Conservation (phyloP, 495 filamentous ascomycete species). For the Annulohypoxylon moriforme region DNA sequence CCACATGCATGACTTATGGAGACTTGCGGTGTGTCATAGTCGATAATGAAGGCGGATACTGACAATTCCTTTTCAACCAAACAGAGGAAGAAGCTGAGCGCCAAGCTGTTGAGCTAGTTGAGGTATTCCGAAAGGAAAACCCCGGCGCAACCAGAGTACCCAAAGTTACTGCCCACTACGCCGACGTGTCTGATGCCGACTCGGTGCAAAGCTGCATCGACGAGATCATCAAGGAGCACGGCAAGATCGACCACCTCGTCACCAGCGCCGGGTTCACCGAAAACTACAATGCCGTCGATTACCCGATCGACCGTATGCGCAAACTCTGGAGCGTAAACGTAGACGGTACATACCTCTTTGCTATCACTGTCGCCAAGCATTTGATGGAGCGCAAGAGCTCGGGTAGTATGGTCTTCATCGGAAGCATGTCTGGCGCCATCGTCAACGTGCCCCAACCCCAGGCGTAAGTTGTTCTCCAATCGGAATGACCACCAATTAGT, state of each 20-base stretch:
- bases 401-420: conserved; percentile 94
- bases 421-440: conserved; percentile 91
- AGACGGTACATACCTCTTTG: conserved; percentile 92
- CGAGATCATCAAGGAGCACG: conserved; percentile 75
- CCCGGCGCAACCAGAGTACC: conserved; percentile 73
- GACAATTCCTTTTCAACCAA: conserved; percentile 15
- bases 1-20: conserved; percentile 14
- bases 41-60: conserved; percentile 10
- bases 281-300: conserved; percentile 90
- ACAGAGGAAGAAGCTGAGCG: conserved; percentile 85
- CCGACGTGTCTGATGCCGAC: conserved; percentile 81
- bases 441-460: conserved; percentile 97
- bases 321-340: conserved; percentile 96
- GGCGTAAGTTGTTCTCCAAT: conserved; percentile 58
- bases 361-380: conserved; percentile 85
- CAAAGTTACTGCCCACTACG: conserved; percentile 87
- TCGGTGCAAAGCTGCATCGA: conserved; percentile 78
- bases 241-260: conserved; percentile 89
- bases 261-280: conserved; percentile 97
- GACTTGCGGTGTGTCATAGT: conserved; percentile 26
- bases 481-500: not conserved
- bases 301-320: conserved; percentile 87
- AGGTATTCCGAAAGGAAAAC: conserved; percentile 79
- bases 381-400: conserved; percentile 81
- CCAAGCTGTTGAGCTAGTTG: conserved; percentile 76